Conservation (phyloP, 441 rosid genomes). For the Francoa sonchifolia region DNA sequence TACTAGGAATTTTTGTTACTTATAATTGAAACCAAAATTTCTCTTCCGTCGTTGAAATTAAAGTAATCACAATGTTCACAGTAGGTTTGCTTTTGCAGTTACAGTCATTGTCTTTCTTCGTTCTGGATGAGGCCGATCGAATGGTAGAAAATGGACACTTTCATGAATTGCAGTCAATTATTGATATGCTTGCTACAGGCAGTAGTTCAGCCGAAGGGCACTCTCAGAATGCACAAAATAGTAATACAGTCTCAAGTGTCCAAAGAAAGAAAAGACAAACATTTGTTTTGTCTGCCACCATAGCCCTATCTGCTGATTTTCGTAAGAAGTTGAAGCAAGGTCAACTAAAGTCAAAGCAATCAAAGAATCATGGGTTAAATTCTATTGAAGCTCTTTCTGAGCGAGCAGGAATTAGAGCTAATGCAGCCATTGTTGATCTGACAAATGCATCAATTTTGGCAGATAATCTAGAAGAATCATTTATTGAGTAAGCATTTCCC, state of each 20-base stretch:
- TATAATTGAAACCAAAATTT: no score
- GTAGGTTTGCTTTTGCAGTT: slow-evolving; percentile 40
- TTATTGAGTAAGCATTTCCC: slow-evolving; percentile 53
- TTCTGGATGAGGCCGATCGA: slow-evolving; percentile 97
- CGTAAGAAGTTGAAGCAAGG: slow-evolving; percentile 88
- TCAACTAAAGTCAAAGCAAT: slow-evolving; percentile 47
- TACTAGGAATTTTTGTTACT: no score
- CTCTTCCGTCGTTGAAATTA: no score
- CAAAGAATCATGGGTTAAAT: slow-evolving; percentile 37
- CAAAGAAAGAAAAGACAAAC: slow-evolving; percentile 90
- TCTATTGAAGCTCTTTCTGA: slow-evolving; percentile 83
- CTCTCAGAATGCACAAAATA: slow-evolving; percentile 34
- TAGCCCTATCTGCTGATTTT: slow-evolving; percentile 81
- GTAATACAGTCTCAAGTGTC: slow-evolving; percentile 41
- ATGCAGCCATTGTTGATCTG: slow-evolving; percentile 80
- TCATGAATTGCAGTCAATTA: slow-evolving; percentile 87
- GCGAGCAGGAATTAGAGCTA: slow-evolving; percentile 78
- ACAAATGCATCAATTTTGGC: slow-evolving; percentile 67
- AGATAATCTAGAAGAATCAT: slow-evolving; percentile 79
- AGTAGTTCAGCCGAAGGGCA: slow-evolving; percentile 31
- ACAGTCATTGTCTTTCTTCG: slow-evolving; percentile 86
- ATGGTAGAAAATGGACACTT: slow-evolving; percentile 96
- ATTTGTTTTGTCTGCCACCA: slow-evolving; percentile 89
- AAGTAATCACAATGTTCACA: no score
- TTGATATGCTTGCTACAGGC: slow-evolving; percentile 73